A percentile compares a stretch with the other conserved stretches of the same genome.
phyloP scores from a whole-genome alignment of 441 rosid species.

The Croton setiger region DNA sequence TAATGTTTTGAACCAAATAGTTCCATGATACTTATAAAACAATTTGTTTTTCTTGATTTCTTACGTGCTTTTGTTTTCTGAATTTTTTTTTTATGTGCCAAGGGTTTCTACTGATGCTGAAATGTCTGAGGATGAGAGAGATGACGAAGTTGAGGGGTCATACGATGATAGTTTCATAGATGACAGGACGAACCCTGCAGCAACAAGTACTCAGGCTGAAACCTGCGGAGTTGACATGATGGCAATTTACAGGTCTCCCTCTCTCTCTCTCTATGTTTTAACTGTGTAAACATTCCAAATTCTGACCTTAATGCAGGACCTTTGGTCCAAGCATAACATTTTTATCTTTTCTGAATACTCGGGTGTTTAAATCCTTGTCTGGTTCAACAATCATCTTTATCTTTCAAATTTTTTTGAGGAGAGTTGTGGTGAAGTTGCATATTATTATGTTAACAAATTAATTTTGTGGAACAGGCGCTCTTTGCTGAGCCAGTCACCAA shows the following conservation, averaged over 20 bases:
- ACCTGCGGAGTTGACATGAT: constrained; percentile 76
- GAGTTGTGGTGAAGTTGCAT: constrained; percentile 7
- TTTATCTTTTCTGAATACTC: background rate
- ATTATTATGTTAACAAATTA: background rate
- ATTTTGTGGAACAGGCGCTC: constrained; percentile 65
- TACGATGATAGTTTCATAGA: constrained; percentile 87
- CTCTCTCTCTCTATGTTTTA: background rate
- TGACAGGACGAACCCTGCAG: constrained; percentile 60
- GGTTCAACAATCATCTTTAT: background rate
- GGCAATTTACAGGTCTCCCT: constrained; percentile 70
- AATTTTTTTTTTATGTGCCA: constrained; percentile 14
- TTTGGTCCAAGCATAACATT: background rate
- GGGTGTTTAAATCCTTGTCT: background rate
- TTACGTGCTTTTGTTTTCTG: constrained; percentile 15
- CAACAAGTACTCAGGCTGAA: constrained; percentile 51
- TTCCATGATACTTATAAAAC: background rate
- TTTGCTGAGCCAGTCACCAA: constrained; percentile 90
- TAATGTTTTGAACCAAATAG: background rate
- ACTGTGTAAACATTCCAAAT: background rate
- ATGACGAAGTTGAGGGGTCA: constrained; percentile 40
- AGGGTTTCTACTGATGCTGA: constrained; percentile 85
- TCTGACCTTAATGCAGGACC: background rate
- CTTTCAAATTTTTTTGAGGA: background rate
- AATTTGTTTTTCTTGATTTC: background rate
- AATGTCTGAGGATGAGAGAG: constrained; percentile 64